phyloP scores from a whole-genome alignment of 108 stramenopile species.

The Nitzschia putrida region DNA sequence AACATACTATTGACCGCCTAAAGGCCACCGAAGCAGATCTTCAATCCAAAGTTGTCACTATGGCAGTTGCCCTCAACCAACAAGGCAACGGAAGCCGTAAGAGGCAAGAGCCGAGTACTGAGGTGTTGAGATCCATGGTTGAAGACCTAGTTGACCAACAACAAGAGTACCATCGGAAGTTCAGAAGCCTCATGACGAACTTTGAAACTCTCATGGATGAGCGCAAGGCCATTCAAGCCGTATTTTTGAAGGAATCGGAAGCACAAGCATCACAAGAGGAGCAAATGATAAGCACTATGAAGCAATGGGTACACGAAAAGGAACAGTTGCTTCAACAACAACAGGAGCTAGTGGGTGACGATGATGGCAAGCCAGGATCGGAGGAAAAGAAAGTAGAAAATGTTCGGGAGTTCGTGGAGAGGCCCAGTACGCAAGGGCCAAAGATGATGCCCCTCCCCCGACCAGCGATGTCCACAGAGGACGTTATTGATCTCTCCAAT shows the following conservation, averaged over 20 bases:
- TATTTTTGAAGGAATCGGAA: slow-evolving; percentile 18
- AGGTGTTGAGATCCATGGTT: slow-evolving; percentile 19
- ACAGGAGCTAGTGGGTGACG: neutral
- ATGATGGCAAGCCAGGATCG: neutral
- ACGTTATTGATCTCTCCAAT: neutral
- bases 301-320: slow-evolving; percentile 20
- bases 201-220: slow-evolving; percentile 28
- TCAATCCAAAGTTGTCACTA: slow-evolving; percentile 15
- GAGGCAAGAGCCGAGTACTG: slow-evolving; percentile 1
- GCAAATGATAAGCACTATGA: slow-evolving; percentile 8
- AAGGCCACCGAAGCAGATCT: slow-evolving; percentile 7
- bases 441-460: neutral
- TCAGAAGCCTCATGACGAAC: slow-evolving; percentile 14
- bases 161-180: slow-evolving; percentile 24
- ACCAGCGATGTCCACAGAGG: neutral
- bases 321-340: slow-evolving; percentile 20
- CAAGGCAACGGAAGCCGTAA: neutral
- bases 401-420: slow-evolving; percentile 3
- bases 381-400: slow-evolving; percentile 22
- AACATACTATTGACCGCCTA: neutral
- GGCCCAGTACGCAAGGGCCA: neutral
- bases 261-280: slow-evolving; percentile 11
- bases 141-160: slow-evolving; percentile 32
- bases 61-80: slow-evolving; percentile 12
- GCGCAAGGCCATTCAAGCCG: slow-evolving; percentile 20